Evolutionary conservation across 768 basidiomycete genomes (phyloP), one percentile per base, ranked within the genome.

Genomic region (Clavaria fumosa): DNA sequence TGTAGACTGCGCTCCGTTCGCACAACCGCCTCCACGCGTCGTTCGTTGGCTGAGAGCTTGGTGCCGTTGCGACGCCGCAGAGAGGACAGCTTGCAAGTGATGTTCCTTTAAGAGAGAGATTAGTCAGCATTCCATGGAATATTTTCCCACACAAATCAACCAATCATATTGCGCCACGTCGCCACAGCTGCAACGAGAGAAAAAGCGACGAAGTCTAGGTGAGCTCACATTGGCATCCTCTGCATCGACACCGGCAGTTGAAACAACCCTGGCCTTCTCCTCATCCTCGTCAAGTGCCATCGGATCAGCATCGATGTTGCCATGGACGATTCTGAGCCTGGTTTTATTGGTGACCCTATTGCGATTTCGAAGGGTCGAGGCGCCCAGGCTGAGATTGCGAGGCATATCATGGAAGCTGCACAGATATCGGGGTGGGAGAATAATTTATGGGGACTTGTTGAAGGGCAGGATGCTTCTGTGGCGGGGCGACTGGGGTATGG

Each of bases 341-440:
- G 81, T 84, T 68, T 89, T 89, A 66, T 88, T 85, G 56, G 82
- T 89, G 63, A 89, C 78, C 56, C 83, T 77, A 62, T 84, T 85
- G 60, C 83, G 78, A 54, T 84, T 84, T 58, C 84, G 61, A 62
- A 81, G 78, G 47, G 79, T 72, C 43, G 81, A 77, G 49, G 78
- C 71, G 60, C 72, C 76, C 63, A 77, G 59, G 60, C 72, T 73
- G 51, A 73, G 75, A 60, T 75, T 77, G 53, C 80, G 80, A 70
- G 80, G 80, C 81, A 84, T 84, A 57, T 78, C 78, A 83, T 82
- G 77, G 75, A 77, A 28, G 58, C 50, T 48, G 45, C 50, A 48
- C 48, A 45, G 51, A 55, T 50, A 54, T 45, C 37, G 37, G 47
- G 43, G 55, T 12, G 28, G 37, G 19, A 19, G 32, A 12, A 34